Evolutionary conservation across 176 grass and related monocot species (phyloP).

Genomic region (Alloteropsis semialata): DNA sequence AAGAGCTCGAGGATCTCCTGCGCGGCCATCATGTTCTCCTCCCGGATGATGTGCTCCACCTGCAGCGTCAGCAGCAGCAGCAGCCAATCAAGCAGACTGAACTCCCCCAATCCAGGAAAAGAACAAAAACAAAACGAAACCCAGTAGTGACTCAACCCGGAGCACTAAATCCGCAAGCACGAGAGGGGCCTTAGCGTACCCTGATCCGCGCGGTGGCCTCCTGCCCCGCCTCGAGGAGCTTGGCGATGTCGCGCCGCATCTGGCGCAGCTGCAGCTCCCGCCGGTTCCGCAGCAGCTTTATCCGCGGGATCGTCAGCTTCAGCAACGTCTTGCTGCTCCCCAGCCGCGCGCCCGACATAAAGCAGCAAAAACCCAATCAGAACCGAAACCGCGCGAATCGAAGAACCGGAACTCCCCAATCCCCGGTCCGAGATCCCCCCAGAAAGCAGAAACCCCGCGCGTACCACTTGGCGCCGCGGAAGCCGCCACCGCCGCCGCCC

Average conservation of each 20-base stretch:
- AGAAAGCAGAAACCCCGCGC: not conserved
- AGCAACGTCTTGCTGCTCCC: constrained; percentile 88
- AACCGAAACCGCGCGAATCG: not conserved
- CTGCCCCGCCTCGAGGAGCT: constrained; percentile 90
- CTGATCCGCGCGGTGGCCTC: constrained; percentile 95
- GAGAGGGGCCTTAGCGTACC: constrained; percentile 27
- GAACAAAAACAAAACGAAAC: not conserved
- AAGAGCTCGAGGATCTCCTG: constrained; percentile 99
- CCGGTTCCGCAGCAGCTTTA: constrained; percentile 93
- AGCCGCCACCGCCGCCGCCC: constrained; percentile 50
- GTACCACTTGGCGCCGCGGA: constrained; percentile 79
- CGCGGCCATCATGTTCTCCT: constrained; percentile 99
- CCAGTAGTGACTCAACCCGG: not conserved
- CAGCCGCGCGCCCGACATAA: not conserved
- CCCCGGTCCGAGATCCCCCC: not conserved
- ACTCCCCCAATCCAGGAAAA: not conserved
- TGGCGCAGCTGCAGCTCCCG: constrained; percentile 93
- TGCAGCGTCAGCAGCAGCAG: constrained; percentile 15
- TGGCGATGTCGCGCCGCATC: constrained; percentile 97
- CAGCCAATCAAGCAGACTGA: not conserved
- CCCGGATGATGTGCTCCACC: constrained; percentile 97
- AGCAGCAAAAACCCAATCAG: not conserved
- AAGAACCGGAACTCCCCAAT: too few relatives aligned
- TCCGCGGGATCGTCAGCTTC: constrained; percentile 94
- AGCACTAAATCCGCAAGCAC: not conserved